phyloP scores from a whole-genome alignment of 2,329 filamentous ascomycete species.

The Falciphora oryzae region DNA sequence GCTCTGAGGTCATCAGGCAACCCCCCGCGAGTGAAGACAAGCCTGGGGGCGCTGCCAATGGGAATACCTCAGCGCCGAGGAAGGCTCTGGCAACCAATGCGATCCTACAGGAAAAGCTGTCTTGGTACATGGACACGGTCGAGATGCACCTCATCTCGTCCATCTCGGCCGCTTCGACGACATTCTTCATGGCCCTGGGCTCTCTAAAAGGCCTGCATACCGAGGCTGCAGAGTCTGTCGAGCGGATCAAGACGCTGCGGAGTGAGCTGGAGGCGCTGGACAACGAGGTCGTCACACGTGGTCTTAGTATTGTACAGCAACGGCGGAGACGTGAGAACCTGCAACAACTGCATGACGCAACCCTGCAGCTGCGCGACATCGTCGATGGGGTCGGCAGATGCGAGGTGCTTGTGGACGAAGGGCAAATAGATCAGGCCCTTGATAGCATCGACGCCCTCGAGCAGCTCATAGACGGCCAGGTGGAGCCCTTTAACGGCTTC shows the following conservation, averaged over 20 bases:
- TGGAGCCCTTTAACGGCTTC: constrained; percentile 30
- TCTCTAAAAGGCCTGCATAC: constrained; percentile 86
- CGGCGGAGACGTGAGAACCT: constrained; percentile 79
- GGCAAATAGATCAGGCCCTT: constrained; percentile 77
- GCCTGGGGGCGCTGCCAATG: constrained; percentile 48
- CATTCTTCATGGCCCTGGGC: constrained; percentile 91
- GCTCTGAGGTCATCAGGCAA: constrained; percentile 86
- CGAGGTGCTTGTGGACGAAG: constrained; percentile 74
- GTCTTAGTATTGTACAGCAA: constrained; percentile 79
- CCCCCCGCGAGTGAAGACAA: constrained; percentile 45
- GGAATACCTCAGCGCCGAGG: constrained; percentile 55
- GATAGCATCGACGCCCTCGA: constrained; percentile 74
- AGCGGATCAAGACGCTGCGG: constrained; percentile 74
- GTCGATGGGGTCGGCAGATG: constrained; percentile 70
- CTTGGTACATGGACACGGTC: constrained; percentile 99
- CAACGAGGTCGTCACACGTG: constrained; percentile 77
- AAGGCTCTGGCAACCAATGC: constrained; percentile 94
- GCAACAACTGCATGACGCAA: constrained; percentile 72
- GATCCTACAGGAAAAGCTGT: constrained; percentile 94
- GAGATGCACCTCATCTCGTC: constrained; percentile 95
- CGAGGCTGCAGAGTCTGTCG: constrained; percentile 86
- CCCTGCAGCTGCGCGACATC: constrained; percentile 75
- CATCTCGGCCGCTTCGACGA: constrained; percentile 91
- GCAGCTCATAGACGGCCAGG: constrained; percentile 69
- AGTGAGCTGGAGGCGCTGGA: constrained; percentile 77